Conservation (phyloP, 75 land plant genomes). For the Selaginella tamariscina region DNA sequence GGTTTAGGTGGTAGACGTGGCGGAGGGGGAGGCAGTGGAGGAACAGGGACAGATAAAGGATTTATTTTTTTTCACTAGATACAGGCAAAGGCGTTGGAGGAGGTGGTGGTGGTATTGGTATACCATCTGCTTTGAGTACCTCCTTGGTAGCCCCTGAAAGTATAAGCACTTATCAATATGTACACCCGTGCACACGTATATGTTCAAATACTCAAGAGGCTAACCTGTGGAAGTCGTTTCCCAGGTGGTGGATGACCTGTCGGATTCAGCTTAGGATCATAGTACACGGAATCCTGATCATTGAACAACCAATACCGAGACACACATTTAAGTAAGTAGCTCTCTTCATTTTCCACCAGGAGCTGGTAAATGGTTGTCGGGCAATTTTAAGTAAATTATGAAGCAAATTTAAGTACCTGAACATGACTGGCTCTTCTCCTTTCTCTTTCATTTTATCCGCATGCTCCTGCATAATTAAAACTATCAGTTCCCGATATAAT, state of each 20-base stretch:
- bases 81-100: constrained; percentile 68
- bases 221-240: constrained; percentile 94
- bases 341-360: constrained; percentile 37
- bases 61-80: constrained; percentile 31
- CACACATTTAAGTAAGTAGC: neutral
- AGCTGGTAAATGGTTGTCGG: constrained; percentile 75
- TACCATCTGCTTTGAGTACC: constrained; percentile 12
- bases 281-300: constrained; percentile 89
- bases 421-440: constrained; percentile 97
- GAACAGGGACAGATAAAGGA: constrained; percentile 70
- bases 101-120: constrained; percentile 75
- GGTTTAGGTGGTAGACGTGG: constrained; percentile 35
- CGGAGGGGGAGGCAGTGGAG: constrained; percentile 86
- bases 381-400: neutral
- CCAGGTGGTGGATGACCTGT: constrained; percentile 99
- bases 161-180: neutral
- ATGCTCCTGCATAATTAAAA: constrained; percentile 81
- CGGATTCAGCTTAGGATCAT: constrained; percentile 89
- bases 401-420: constrained; percentile 46
- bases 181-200: neutral
- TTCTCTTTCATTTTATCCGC: constrained; percentile 95
- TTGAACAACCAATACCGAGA: neutral
- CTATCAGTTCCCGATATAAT: no score
- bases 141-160: constrained; percentile 15
- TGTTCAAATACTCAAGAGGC: constrained; percentile 67